phyloP scores from a whole-genome alignment of 208 protist species.

The Trypanosoma lewisi region DNA sequence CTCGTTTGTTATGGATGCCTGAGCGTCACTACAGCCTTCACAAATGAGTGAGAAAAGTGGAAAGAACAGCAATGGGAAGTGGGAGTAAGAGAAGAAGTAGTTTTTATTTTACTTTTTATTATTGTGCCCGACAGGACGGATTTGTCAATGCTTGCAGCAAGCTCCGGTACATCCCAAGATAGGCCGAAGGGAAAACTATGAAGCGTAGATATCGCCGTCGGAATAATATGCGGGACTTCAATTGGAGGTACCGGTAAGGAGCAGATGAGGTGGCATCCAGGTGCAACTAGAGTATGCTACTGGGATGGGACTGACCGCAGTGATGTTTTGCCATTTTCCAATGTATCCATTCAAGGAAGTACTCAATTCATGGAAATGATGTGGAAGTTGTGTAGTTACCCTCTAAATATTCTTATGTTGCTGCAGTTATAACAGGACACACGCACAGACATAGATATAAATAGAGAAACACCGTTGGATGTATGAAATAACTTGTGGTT shows the following conservation, averaged over 20 bases:
- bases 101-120: constrained; percentile 24
- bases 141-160: constrained; percentile 17
- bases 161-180: not conserved
- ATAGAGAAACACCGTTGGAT: constrained; percentile 18
- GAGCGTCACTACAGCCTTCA: constrained; percentile 21
- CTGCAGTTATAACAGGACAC: constrained; percentile 20
- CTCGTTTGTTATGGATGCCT: constrained; percentile 20
- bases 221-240: not conserved
- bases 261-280: constrained; percentile 21
- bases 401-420: constrained; percentile 18
- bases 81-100: too few species aligned
- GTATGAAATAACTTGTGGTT: constrained; percentile 2
- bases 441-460: too few species aligned
- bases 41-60: not conserved
- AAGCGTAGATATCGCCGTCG: constrained; percentile 1
- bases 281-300: constrained; percentile 15
- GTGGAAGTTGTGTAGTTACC: constrained; percentile 20
- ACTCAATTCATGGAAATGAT: constrained; percentile 29
- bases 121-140: constrained; percentile 25
- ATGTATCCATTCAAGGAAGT: constrained; percentile 14
- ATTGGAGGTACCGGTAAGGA: constrained; percentile 19
- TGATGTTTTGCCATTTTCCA: constrained; percentile 23
- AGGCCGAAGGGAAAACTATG: not conserved
- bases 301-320: not conserved
- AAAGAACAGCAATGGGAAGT: too few species aligned